Conservation (phyloP, 192 early-diverging fungal species). For the Coemansia sp. region DNA sequence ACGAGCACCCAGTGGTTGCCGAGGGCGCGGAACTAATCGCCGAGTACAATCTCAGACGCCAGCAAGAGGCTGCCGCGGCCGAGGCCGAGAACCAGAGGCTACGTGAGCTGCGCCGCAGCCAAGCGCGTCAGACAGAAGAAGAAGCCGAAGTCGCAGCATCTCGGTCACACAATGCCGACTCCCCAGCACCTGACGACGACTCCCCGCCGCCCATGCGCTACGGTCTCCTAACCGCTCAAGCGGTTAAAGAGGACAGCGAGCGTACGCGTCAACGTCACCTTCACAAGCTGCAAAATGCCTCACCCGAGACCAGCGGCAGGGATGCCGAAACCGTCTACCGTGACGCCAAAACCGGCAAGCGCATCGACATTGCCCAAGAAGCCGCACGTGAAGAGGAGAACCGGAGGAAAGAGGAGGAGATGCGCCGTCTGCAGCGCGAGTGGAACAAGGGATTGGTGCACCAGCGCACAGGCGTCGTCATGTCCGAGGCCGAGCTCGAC, state of each 20-base stretch:
- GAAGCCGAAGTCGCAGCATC: background rate
- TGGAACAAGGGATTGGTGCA: conserved; percentile 68
- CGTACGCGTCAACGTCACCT: conserved; percentile 24
- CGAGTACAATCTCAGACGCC: conserved; percentile 18
- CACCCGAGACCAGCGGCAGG: conserved; percentile 19
- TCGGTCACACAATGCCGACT: too few species aligned
- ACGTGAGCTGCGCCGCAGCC: too few species aligned
- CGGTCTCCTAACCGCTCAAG: conserved; percentile 42
- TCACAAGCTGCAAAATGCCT: conserved; percentile 20
- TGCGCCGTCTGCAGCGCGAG: conserved; percentile 47
- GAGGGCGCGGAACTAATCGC: conserved; percentile 36
- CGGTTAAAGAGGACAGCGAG: conserved; percentile 26
- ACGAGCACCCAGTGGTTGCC: conserved; percentile 35
- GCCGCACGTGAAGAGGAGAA: conserved; percentile 23
- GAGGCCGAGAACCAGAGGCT: conserved; percentile 2
- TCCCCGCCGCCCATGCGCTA: conserved; percentile 17
- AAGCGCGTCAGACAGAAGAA: background rate
- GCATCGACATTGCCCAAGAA: conserved; percentile 49
- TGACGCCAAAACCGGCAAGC: conserved; percentile 57
- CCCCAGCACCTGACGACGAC: background rate
- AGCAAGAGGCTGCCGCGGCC: conserved; percentile 10
- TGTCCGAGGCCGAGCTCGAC: conserved; percentile 49
- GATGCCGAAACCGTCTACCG: conserved; percentile 62
- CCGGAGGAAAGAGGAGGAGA: conserved; percentile 17
- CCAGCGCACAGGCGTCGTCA: conserved; percentile 40